These are phyloP conservation scores for Aspergillus sp. DNA, from an alignment of 2,329 filamentous ascomycete genomes.

Conservation along the genomic window DNA sequence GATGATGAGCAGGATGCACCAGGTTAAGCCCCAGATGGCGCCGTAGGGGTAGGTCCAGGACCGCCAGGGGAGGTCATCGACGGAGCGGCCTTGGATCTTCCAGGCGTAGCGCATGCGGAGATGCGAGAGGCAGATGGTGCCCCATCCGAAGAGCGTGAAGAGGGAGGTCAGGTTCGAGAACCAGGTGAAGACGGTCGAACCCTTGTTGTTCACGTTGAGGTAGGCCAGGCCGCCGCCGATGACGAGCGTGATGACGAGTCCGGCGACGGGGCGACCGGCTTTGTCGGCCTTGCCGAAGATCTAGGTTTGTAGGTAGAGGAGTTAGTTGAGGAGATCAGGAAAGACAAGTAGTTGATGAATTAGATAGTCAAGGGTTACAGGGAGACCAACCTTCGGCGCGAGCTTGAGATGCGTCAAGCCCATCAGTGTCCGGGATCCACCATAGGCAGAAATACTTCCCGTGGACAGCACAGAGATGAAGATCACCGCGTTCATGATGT, in stretches of 20 bases:
- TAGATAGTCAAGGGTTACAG: too few relatives aligned
- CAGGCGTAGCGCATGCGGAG: constrained; percentile 48
- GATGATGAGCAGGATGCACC: constrained; percentile 49
- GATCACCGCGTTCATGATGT: constrained; percentile 54
- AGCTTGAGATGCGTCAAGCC: constrained; percentile 48
- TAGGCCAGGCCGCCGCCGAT: constrained; percentile 59
- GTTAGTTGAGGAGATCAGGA: not conserved
- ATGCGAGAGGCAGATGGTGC: constrained; percentile 48
- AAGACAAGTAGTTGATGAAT: not conserved
- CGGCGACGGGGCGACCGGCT: constrained; percentile 45
- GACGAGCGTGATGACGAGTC: constrained; percentile 66
- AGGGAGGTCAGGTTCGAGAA: constrained; percentile 51
- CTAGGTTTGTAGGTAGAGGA: not conserved
- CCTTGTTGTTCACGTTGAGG: constrained; percentile 47
- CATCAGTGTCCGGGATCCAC: constrained; percentile 47
- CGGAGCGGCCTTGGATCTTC: constrained; percentile 42
- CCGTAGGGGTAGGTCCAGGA: constrained; percentile 49
- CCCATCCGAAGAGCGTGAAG: constrained; percentile 49
- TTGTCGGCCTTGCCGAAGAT: constrained; percentile 37
- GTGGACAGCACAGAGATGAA: constrained; percentile 51
- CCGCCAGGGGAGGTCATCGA: constrained; percentile 45
- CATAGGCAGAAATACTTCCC: constrained; percentile 48
- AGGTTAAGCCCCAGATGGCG: constrained; percentile 48
- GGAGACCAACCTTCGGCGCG: constrained; percentile 37
- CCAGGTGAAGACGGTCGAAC: constrained; percentile 50